phyloP scores from a whole-genome alignment of 192 early-diverging fungal genomes.

The Kappamyces sp. region DNA sequence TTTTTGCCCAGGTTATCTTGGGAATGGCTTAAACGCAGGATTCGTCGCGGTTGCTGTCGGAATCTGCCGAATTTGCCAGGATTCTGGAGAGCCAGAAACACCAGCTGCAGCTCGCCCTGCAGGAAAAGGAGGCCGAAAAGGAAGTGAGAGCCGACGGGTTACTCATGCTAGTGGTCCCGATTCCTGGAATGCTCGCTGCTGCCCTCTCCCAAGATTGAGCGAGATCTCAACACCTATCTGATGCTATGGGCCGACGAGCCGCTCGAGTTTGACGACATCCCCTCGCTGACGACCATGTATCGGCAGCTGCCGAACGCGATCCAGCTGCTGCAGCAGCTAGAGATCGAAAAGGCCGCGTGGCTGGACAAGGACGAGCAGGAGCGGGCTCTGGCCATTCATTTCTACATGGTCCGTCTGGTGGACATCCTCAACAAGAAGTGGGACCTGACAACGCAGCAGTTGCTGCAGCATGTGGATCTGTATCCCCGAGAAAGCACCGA shows the following conservation, averaged over 20 bases:
- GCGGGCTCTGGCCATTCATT: background rate
- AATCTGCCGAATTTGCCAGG: slow-evolving; percentile 6
- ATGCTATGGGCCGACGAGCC: slow-evolving; percentile 33
- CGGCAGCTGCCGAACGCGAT: slow-evolving; percentile 32
- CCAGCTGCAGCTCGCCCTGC: background rate
- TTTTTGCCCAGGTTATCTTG: slow-evolving; percentile 5
- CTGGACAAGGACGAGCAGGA: background rate
- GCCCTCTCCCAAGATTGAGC: slow-evolving; percentile 40
- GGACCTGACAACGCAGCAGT: slow-evolving; percentile 4
- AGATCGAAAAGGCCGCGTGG: slow-evolving; percentile 14
- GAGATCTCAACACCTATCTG: slow-evolving; percentile 44
- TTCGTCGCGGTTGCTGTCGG: background rate
- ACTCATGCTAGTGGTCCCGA: slow-evolving; percentile 33
- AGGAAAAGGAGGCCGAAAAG: slow-evolving; percentile 12
- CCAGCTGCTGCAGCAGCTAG: slow-evolving; percentile 16
- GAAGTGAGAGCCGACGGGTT: background rate
- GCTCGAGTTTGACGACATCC: slow-evolving; percentile 23
- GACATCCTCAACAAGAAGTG: background rate
- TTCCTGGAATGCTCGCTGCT: slow-evolving; percentile 43
- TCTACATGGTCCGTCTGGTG: background rate
- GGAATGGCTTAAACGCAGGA: background rate
- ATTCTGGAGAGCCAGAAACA: background rate
- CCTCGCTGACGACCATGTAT: slow-evolving; percentile 27
- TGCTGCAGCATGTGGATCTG: slow-evolving; percentile 36
- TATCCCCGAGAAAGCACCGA: slow-evolving; percentile 43